Evolutionary conservation across 768 basidiomycete genomes (phyloP), one percentile per base, ranked within the genome.

Genomic region (Suillus cothurnatus): DNA sequence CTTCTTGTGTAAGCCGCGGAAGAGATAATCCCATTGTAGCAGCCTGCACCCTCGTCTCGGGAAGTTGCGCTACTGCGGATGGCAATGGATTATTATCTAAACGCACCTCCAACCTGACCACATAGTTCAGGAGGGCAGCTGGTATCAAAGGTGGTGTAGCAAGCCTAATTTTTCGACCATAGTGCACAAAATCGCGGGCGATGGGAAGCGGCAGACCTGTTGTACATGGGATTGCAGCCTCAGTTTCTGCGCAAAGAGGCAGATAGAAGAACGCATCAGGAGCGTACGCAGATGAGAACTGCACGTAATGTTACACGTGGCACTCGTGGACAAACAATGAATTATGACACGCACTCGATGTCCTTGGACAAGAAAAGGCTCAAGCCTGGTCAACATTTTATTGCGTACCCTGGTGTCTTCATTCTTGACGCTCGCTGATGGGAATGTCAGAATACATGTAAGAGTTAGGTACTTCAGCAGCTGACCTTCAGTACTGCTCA

Each of bases 221-320:
- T 3, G 50, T 49, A 8, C 58, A 59, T 32, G 68, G 64, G 38
- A 67, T 52, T 36, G 69, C 43, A 38, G 67, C 68, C 14, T 75
- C 72, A 23, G 72, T 64, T 15, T 72, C 70, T 34, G 69, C 72
- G 31, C 74, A 76, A 31, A 82, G 61, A 1, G 84, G 82, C 14
- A 85, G 72, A 47, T 76, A 70, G 66, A 83, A 82, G 69, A 76
- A 76, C n/a, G 75, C 66, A 64, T 84, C 84, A 4, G 82, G 81
- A 34, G 78, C 82, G 67, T 81, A 79, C 26, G 78, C 45, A 0
- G 80, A 80, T 23, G 84, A 76, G 63, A 79, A 76, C 83, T 85
- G 62, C 15, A 34, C 36, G 38, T n/a, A 36, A 64, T n/a, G 47
- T 66, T 63, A 39, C 70, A 19, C 23, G 7, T 38, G 11, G 64